These are phyloP conservation scores for Pseudocercospora cruenta DNA, from an alignment of 2,329 filamentous ascomycete genomes.

Conservation along the genomic window DNA sequence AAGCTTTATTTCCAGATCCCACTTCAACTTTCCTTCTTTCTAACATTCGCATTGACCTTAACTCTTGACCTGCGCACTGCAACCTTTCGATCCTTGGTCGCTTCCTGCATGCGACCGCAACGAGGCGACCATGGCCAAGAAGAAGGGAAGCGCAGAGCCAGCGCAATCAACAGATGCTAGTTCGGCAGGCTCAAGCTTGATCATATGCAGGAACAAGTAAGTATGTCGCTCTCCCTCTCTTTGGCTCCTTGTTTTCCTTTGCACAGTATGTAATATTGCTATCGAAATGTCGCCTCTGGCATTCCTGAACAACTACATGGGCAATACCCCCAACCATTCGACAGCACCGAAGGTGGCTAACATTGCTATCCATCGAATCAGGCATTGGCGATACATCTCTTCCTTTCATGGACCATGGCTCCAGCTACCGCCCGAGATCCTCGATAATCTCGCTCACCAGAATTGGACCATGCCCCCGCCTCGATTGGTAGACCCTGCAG, in stretches of 20 bases:
- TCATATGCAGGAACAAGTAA: slow-evolving; percentile 71
- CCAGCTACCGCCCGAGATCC: slow-evolving; percentile 74
- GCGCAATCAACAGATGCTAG: slow-evolving; percentile 21
- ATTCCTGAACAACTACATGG: not conserved
- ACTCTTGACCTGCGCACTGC: not conserved
- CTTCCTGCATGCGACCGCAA: not conserved
- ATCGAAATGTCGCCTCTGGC: not conserved
- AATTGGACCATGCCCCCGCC: slow-evolving; percentile 79
- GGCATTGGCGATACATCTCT: slow-evolving; percentile 84
- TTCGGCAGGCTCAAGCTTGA: slow-evolving; percentile 54
- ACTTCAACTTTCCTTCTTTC: not conserved
- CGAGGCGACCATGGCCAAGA: slow-evolving; percentile 37
- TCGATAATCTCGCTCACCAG: slow-evolving; percentile 76
- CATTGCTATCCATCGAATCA: slow-evolving; percentile 41
- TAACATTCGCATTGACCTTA: not conserved
- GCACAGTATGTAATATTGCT: not conserved
- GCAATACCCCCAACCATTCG: not conserved
- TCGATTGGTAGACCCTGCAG: slow-evolving; percentile 74
- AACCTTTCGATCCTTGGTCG: not conserved
- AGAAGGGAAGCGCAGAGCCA: slow-evolving; percentile 33
- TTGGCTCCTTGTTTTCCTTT: slow-evolving; percentile 4
- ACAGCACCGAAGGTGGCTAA: not conserved
- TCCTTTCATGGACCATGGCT: slow-evolving; percentile 84
- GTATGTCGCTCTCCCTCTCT: slow-evolving; percentile 40
- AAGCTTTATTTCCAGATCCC: not conserved